Percentiles rank a stretch among this genome's conserved stretches.
phyloP scores from a whole-genome alignment of 257 asterid species.

The Solanum etuberosum region DNA sequence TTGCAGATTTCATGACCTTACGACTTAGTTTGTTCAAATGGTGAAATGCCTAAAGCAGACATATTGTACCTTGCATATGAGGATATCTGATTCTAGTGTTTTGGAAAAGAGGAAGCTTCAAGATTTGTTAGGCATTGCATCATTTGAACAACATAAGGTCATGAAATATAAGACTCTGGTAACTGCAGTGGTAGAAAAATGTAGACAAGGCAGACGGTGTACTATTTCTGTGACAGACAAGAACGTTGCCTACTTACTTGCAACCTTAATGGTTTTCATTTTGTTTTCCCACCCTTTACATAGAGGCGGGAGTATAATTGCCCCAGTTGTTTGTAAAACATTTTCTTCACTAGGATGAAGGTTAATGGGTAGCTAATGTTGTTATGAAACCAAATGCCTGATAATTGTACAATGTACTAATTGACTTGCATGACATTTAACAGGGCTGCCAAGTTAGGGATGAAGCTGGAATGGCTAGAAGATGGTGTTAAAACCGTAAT shows the following conservation, averaged over 20 bases:
- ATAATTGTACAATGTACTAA: background rate
- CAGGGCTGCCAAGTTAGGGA: constrained; percentile 75
- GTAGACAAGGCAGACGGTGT: background rate
- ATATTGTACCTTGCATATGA: background rate
- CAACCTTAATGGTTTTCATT: background rate
- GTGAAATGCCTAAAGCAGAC: background rate
- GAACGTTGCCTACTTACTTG: background rate
- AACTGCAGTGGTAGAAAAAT: background rate
- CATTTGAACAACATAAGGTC: background rate
- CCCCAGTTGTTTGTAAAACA: background rate
- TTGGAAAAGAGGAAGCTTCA: background rate
- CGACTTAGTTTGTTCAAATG: background rate
- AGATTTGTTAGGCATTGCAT: background rate
- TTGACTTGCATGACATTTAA: background rate
- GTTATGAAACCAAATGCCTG: background rate
- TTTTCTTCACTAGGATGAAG: background rate
- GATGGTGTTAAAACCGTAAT: constrained; percentile 55
- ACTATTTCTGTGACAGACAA: background rate
- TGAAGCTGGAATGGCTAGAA: constrained; percentile 74
- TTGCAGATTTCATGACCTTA: background rate
- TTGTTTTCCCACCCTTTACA: background rate
- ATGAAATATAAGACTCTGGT: background rate
- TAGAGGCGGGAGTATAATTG: background rate
- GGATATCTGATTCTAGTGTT: background rate
- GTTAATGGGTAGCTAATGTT: background rate